Base-by-base conservation (phyloP, 1,139 yeast genomes). In the Pichia sp. region DNA sequence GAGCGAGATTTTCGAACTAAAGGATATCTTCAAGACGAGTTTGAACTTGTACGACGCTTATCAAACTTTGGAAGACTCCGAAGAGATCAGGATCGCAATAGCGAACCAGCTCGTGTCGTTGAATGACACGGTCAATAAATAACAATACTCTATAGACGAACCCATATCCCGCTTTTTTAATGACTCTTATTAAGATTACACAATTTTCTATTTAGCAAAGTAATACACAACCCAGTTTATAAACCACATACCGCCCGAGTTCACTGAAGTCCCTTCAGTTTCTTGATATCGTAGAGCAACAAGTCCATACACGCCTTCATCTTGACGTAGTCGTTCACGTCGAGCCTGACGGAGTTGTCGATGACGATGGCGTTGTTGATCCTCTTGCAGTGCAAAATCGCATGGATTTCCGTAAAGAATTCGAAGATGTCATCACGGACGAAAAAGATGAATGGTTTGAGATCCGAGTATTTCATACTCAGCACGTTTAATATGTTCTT, bases 371-470 rank as follows among this genome's bases (percentile, higher is more conserved):
- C 18, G 43, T 46, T 18, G 38, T 36, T 15, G n/a, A n/a, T n/a
- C 33, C 33, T 18, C 21, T 21, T 21, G 18, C 39, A 37, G 30
- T 55, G 58, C 15, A 55, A 42, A 24, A 44, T 38, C 30, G 33
- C 30, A 32, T 55, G 58, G n/a, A 55, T 40, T 27, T 48, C 47
- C 19, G 32, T 41, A 32, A 55, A 49, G 38, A 55, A 55, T 10
- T 30, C 24, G 9, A 52, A 46, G 10, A 52, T 39, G 36, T 48
- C 37, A 31, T 52, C 52, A 30, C 51, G 47, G 4, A 55, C 39
- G 22, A 55, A 55, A 5, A 44, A 17, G 10, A 54, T 44, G 18
- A 36, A 35, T 4, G 27, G 15, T 34, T 47, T 48, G 8, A 54
- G 30, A 10, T 41, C 34, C 14, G 28, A 40, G 18, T 42, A 49